phyloP scores from a whole-genome alignment of 1,284 basidiomycete species.

The Limonomyces culmigenus region DNA sequence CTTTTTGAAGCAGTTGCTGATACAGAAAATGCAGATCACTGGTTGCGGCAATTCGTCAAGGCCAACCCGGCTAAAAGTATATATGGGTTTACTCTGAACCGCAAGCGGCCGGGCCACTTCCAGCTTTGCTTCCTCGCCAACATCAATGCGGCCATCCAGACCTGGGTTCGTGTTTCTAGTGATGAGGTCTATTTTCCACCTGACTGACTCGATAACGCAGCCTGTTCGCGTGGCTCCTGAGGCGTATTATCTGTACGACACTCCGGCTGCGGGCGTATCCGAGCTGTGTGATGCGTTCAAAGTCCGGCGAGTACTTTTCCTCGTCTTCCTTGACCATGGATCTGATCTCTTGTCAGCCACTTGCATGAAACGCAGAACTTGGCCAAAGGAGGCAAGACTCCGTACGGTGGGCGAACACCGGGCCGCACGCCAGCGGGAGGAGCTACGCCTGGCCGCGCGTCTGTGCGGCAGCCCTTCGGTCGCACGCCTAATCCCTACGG shows the following conservation, averaged over 20 bases:
- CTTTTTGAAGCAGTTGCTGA: slow-evolving; percentile 3
- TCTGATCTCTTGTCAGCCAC: slow-evolving; percentile 28
- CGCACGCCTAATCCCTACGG: slow-evolving; percentile 65
- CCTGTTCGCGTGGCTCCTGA: slow-evolving; percentile 82
- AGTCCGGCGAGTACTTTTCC: slow-evolving; percentile 39
- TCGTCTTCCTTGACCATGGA: slow-evolving; percentile 5
- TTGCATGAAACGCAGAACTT: slow-evolving; percentile 66
- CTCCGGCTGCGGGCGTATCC: slow-evolving; percentile 75
- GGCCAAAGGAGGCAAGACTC: slow-evolving; percentile 61
- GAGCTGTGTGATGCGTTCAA: slow-evolving; percentile 95
- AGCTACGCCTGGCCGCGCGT: slow-evolving; percentile 59
- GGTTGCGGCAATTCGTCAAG: slow-evolving; percentile 76
- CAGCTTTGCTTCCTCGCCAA: slow-evolving; percentile 88
- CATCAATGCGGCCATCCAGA: slow-evolving; percentile 79
- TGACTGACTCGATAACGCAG: slow-evolving; percentile 20
- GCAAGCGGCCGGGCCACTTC: slow-evolving; percentile 84
- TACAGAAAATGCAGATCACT: slow-evolving; percentile 42
- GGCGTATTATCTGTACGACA: slow-evolving; percentile 80
- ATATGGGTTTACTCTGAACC: slow-evolving; percentile 92
- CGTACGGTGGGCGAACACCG: slow-evolving; percentile 66
- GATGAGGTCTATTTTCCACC: slow-evolving; percentile 1
- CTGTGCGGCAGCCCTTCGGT: slow-evolving; percentile 49
- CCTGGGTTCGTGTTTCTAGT: slow-evolving; percentile 52
- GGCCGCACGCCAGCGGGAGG: slow-evolving; percentile 55
- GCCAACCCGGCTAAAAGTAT: slow-evolving; percentile 91